These are phyloP conservation scores for Phialophora tarda DNA, from an alignment of 2,329 filamentous ascomycete genomes.

Conservation along the genomic window DNA sequence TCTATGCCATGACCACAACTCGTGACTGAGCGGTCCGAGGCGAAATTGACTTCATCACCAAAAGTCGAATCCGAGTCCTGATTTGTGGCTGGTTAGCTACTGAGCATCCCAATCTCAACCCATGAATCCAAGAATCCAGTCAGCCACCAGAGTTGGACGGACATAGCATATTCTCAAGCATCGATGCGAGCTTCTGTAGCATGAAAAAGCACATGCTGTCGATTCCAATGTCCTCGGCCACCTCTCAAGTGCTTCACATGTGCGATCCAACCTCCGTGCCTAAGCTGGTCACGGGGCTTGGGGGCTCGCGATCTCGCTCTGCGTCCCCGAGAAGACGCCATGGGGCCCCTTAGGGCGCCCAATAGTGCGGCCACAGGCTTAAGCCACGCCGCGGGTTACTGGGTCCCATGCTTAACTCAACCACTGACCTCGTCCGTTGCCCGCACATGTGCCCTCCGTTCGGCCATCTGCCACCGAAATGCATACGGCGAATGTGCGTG, in stretches of 20 bases:
- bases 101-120: slow-evolving; percentile 2
- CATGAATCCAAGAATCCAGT: neutral
- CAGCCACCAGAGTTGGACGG: neutral
- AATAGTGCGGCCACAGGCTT: neutral
- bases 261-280: neutral
- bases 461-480: slow-evolving; percentile 18
- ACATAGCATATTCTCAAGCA: slow-evolving; percentile 4
- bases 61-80: neutral
- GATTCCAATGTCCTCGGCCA: neutral
- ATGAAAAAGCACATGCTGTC: neutral
- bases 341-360: neutral
- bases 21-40: neutral
- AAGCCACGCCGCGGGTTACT: neutral
- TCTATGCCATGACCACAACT: neutral
- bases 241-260: neutral
- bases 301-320: neutral
- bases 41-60: neutral
- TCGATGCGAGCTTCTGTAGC: neutral
- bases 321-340: neutral
- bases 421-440: neutral
- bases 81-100: neutral
- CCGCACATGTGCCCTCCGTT: neutral
- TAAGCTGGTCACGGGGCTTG: neutral
- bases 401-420: slow-evolving; percentile 6
- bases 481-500: slow-evolving; percentile 12